Evolutionary conservation across 1,284 basidiomycete genomes (phyloP), one percentile per base, ranked within the genome.

Genomic region (Lentinula novae-zelandiae): DNA sequence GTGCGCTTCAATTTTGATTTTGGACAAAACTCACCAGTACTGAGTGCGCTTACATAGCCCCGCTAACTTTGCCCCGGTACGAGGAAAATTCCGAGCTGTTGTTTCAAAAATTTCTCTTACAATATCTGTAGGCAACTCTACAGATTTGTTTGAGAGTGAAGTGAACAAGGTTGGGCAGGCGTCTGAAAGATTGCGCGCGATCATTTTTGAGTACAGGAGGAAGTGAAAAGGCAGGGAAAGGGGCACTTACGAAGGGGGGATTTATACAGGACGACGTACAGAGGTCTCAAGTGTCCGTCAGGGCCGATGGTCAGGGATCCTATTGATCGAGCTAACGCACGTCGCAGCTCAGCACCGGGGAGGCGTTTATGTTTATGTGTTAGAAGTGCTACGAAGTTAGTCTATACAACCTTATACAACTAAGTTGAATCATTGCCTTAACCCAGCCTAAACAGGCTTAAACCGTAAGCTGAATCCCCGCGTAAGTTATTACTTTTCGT

Each of bases 21-120:
- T 13, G n/a, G 9, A 27, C 27, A 27, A 31, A 12, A 60, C 66
- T 46, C 53, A 71, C 71, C 71, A 72, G 63, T 62, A 63, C 50
- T 66, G 69, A 2, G 67, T 66, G 33, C 66, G 66, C 57, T 58
- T 67, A 10, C 66, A 69, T 15, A 71, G 57, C 12, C 65, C 62
- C 13, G 63, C 65, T 4, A 72, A 64, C 53, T 66, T 67, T 12
- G 61, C 49, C 13, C 68, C 68, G 36, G 58, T 51, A 1, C 62
- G 66, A 5, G 65, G 67, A 56, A 58, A 67, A 33, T 59, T 55
- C 34, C 56, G 38, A 0, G 68, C 67, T 5, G 67, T 55, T n/a
- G 68, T 60, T 63, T 72, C 70, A 39, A 72, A 68, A 7, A 72
- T 71, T 4, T 69, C 63, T 13, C 66, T 63, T 50, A 69, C 65